Base-by-base conservation (phyloP, 2,329 filamentous ascomycete species). In the Venturiaceae sp. region DNA sequence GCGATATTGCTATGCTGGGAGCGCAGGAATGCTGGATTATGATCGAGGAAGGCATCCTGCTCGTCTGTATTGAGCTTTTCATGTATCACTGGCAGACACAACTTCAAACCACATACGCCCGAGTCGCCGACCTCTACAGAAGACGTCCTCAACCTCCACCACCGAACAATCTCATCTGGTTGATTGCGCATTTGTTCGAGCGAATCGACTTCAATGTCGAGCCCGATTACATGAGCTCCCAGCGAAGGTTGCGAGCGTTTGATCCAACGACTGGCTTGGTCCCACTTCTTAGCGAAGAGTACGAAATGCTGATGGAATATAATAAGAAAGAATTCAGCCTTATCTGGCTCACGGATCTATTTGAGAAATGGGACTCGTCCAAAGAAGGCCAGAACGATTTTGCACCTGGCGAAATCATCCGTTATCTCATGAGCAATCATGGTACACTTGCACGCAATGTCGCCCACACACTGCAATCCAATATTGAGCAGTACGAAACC, bases 1-100 rank as follows among this genome's bases (percentile, higher is more conserved):
- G n/a, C 26, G 58, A 60, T 34, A 58, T 60, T 9, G 53, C 58
- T 14, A 21, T 26, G 19, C 41, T 57, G 14, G 58, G 58, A 14
- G 36, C 23, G n/a, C 33, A 41, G 14, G 58, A 60, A 50, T 36
- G 33, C 58, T 58, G 21, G 34, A 32, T 30, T 9, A 9, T 60
- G 54, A 53, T 60, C 21, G 16, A 30, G 21, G 34, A 44, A 19
- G 58, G 55, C 30, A 30, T 59, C 21, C 37, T 60, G n/a, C 28
- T 28, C 28, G 33, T 34, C 16, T 59, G 58, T 32, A 36, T 60
- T 26, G 58, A 60, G 30, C 21, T 46, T 19, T 37, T 60, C 39
- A 32, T 50, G 26, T 32, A 16, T 21, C 26, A 52, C 16, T 39
- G 34, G 19, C 30, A 52, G 13, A 16, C 26, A 23, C 7, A n/a